Base-by-base conservation (phyloP, 768 basidiomycete species). In the Tulasnella sp. region DNA sequence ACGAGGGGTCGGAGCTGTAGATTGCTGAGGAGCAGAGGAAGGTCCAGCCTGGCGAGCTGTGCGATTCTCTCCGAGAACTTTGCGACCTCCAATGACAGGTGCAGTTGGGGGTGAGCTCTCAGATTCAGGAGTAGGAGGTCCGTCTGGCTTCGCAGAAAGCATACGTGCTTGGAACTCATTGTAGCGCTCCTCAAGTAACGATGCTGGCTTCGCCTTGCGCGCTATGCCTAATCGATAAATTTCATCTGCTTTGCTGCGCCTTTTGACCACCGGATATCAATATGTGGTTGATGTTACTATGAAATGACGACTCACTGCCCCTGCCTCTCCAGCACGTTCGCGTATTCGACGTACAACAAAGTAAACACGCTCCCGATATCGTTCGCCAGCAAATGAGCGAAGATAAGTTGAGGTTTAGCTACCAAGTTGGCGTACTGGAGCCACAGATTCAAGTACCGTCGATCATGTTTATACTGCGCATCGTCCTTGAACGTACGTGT, bases 391-490 rank as follows among this genome's bases (percentile, higher is more conserved):
- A 97, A 72, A 72, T 93, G 98, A 64, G 82, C 79, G 72, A 89
- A 97, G 64, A 90, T 78, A 70, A 93, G 79, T 17, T 78, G 76
- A 3, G 84, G 75, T 65, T 81, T 79, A 66, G 92, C 85, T 56
- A 90, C 80, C 67, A 86, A 80, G 56, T 81, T 81, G 9, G 93
- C 86, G 69, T 95, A 93, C 51, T 86, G 76, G 21, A 84, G 80
- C 96, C 96, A 99, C 19, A 97, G 71, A 69, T 91, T 89, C 51
- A 97, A 77, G 72, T 97, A 96, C 43, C 95, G 80, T 52, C 91
- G 73, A 74, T 98, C 83, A 50, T 67, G 66, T 70, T 82, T 85
- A 71, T 96, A 98, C 13, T 82, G 72, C n/a, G 79, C 75, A 69
- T 98, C 95, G 26, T 81, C 77, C 64, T 85, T 81, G 71, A 97